phyloP scores from a whole-genome alignment of 1,139 yeast species.

The Magnusiomyces suaveolens region DNA sequence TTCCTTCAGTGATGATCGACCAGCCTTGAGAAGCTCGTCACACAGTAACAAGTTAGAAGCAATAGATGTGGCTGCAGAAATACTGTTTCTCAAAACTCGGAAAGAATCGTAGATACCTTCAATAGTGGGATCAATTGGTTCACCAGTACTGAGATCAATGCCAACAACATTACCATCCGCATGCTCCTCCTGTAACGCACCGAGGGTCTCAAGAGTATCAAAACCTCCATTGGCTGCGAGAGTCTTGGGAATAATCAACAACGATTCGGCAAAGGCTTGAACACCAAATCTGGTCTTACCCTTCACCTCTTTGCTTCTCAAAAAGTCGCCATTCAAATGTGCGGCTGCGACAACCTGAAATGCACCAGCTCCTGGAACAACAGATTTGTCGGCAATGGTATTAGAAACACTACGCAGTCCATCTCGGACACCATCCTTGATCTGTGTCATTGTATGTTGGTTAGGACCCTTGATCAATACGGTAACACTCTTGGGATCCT shows the following conservation, averaged over 20 bases:
- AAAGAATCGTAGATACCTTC: slow-evolving; percentile 97
- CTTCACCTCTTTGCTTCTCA: slow-evolving; percentile 49
- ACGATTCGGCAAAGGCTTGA: slow-evolving; percentile 86
- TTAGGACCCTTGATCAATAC: slow-evolving; percentile 91
- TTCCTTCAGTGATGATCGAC: slow-evolving; percentile 79
- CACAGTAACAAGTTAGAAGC: slow-evolving; percentile 86
- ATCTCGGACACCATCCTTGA: slow-evolving; percentile 94
- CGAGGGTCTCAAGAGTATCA: slow-evolving; percentile 82
- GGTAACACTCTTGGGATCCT: slow-evolving; percentile 85
- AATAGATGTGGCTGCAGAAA: slow-evolving; percentile 88
- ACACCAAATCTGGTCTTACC: slow-evolving; percentile 89
- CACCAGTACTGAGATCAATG: slow-evolving; percentile 82
- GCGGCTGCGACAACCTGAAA: slow-evolving; percentile 77
- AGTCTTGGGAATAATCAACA: slow-evolving; percentile 86
- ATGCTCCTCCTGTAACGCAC: slow-evolving; percentile 84
- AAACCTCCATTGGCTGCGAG: slow-evolving; percentile 87
- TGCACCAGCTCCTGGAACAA: slow-evolving; percentile 97
- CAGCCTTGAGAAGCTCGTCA: slow-evolving; percentile 94
- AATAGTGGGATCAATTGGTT: slow-evolving; percentile 87
- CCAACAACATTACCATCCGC: slow-evolving; percentile 80
- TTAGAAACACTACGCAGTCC: slow-evolving; percentile 93
- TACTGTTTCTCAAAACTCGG: slow-evolving; percentile 85
- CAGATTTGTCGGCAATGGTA: slow-evolving; percentile 71
- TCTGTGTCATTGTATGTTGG: slow-evolving; percentile 76
- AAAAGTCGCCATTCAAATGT: slow-evolving; percentile 39